These are phyloP conservation scores for Cicer cuneatum DNA, from an alignment of 306 rosid genomes.

Conservation along the genomic window DNA sequence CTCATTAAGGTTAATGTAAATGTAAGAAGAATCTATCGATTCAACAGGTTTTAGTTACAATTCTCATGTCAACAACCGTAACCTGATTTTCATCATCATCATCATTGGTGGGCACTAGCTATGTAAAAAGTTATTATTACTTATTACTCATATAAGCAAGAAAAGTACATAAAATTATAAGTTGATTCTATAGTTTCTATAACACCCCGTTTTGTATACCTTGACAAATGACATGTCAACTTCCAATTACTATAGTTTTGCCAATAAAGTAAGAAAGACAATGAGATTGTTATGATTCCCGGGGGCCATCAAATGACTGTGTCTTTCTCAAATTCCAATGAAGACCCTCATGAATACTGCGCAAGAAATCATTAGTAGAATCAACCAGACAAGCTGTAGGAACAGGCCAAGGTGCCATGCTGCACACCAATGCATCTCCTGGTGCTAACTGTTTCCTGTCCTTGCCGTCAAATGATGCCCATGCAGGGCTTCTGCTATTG, in stretches of 20 bases:
- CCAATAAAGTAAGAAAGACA: not conserved
- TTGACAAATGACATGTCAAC: constrained; percentile 26
- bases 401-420: constrained; percentile 99
- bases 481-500: constrained; percentile 90
- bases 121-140: constrained; percentile 19
- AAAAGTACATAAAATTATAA: constrained; percentile 24
- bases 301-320: constrained; percentile 84
- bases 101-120: constrained; percentile 27
- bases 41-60: constrained; percentile 31
- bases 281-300: constrained; percentile 51
- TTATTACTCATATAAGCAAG: constrained; percentile 19
- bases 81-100: constrained; percentile 6
- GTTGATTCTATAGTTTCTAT: constrained; percentile 19
- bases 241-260: constrained; percentile 22
- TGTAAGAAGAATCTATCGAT: constrained; percentile 1
- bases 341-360: constrained; percentile 91
- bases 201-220: not conserved
- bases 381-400: constrained; percentile 89
- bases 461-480: constrained; percentile 98
- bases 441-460: constrained; percentile 81
- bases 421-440: constrained; percentile 94
- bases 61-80: not conserved
- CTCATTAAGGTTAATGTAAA: constrained; percentile 4
- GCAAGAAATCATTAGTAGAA: constrained; percentile 86
- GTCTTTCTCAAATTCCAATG: constrained; percentile 94